Percentiles rank a stretch among this genome's conserved stretches.
These are phyloP conservation scores for Microcera coccophila DNA, from an alignment of 2,329 filamentous ascomycete genomes.

Conservation along the genomic window DNA sequence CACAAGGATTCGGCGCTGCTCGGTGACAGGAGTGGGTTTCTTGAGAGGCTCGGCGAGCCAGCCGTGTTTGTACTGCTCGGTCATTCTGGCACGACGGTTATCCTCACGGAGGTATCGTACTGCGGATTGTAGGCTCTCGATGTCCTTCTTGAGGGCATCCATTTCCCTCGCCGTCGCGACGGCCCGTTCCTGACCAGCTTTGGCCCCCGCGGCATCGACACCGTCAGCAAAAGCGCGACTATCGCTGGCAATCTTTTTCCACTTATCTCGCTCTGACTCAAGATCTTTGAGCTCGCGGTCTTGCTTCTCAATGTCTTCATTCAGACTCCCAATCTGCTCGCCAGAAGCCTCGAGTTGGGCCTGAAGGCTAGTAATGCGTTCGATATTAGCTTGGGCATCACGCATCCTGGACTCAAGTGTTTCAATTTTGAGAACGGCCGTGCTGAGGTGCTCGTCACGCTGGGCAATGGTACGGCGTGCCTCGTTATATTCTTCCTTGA, in stretches of 20 bases:
- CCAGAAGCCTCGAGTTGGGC: conserved; percentile 52
- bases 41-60: conserved; percentile 61
- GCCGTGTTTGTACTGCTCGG: conserved; percentile 52
- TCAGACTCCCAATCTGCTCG: conserved; percentile 49
- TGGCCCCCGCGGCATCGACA: conserved; percentile 48
- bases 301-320: conserved; percentile 63
- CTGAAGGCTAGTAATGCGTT: conserved; percentile 64
- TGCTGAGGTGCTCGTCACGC: conserved; percentile 79
- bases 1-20: conserved; percentile 50
- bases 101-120: conserved; percentile 66
- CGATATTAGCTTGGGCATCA: conserved; percentile 74
- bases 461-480: conserved; percentile 67
- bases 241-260: conserved; percentile 67
- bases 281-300: conserved; percentile 62
- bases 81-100: conserved; percentile 57
- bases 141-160: conserved; percentile 66
- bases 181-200: conserved; percentile 61
- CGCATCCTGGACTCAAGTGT: conserved; percentile 84
- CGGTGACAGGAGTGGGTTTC: conserved; percentile 40
- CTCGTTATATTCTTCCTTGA: conserved; percentile 77
- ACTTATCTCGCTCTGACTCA: conserved; percentile 64
- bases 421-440: conserved; percentile 87
- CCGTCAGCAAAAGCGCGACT: conserved; percentile 52
- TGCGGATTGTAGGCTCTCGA: conserved; percentile 60
- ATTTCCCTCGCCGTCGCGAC: conserved; percentile 70